A percentile compares a stretch with the other conserved stretches of the same genome.
These are phyloP conservation scores for Rhodotorula toruloides DNA, from an alignment of 768 basidiomycete species.

Conservation along the genomic window DNA sequence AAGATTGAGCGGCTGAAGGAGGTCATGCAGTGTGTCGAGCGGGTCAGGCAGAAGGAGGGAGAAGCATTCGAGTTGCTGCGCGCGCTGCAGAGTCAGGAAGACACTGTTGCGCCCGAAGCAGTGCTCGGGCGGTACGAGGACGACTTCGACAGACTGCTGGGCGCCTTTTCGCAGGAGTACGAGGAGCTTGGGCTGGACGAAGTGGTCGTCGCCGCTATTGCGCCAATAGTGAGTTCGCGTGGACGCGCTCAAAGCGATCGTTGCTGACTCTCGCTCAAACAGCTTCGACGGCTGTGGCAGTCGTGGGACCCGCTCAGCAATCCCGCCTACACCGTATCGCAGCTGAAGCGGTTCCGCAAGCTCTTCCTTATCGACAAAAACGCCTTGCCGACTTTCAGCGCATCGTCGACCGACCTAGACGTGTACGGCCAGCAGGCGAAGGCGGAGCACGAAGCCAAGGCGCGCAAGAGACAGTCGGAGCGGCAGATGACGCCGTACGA, in stretches of 20 bases:
- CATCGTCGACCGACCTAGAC: neutral
- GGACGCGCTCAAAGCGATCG: neutral
- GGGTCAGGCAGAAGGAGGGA: conserved; percentile 57
- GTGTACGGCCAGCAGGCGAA: conserved; percentile 10
- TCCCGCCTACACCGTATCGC: conserved; percentile 52
- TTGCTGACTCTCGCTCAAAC: conserved; percentile 4
- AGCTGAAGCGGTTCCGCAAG: conserved; percentile 46
- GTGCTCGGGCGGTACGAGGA: conserved; percentile 65
- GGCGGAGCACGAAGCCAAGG: conserved; percentile 8
- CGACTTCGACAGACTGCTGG: neutral
- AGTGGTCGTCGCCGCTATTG: conserved; percentile 84
- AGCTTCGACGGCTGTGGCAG: conserved; percentile 66
- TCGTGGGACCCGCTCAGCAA: conserved; percentile 79
- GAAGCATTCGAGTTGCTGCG: conserved; percentile 52
- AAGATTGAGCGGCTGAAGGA: conserved; percentile 71
- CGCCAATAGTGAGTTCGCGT: conserved; percentile 58
- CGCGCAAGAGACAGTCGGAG: conserved; percentile 12
- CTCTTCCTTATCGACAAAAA: conserved; percentile 44
- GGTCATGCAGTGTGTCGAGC: conserved; percentile 67
- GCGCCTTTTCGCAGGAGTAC: conserved; percentile 66
- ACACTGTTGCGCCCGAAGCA: neutral
- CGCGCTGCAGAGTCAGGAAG: neutral
- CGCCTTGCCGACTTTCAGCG: neutral
- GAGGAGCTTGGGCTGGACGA: conserved; percentile 77
- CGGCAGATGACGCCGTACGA: conserved; percentile 85